These are phyloP conservation scores for Strigomonas culicis DNA, from an alignment of 208 protist species.

Conservation along the genomic window DNA sequence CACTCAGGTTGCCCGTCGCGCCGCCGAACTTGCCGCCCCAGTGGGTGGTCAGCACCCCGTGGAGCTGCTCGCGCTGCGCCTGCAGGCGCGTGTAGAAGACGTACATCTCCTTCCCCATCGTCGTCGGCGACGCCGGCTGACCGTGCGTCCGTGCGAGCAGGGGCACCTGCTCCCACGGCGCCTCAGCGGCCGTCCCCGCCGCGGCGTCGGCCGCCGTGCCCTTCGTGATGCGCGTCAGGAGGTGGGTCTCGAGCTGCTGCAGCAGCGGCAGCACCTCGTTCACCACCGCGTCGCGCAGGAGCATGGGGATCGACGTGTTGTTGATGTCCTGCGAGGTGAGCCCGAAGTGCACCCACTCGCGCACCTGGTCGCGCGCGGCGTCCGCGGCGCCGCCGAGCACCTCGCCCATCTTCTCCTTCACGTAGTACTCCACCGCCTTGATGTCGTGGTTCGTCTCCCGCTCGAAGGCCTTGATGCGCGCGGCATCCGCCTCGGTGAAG, in stretches of 20 bases:
- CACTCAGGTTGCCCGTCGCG: constrained; percentile 94
- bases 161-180: constrained; percentile 33
- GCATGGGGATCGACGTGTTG: constrained; percentile 94
- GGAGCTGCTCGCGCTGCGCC: constrained; percentile 58
- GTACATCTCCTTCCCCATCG: constrained; percentile 90
- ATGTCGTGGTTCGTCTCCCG: constrained; percentile 96
- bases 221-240: constrained; percentile 41
- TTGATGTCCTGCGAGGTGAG: constrained; percentile 97
- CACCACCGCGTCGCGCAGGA: constrained; percentile 84
- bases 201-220: too few species aligned
- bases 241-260: constrained; percentile 38
- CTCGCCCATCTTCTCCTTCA: constrained; percentile 88
- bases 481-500: constrained; percentile 78
- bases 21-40: constrained; percentile 92
- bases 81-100: constrained; percentile 91
- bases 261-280: constrained; percentile 72
- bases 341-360: constrained; percentile 97
- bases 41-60: constrained; percentile 34
- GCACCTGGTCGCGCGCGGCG: constrained; percentile 22
- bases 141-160: constrained; percentile 95
- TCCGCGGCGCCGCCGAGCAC: constrained; percentile 26
- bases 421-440: constrained; percentile 96
- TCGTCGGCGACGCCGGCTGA: constrained; percentile 94
- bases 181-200: not conserved
- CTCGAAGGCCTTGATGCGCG: constrained; percentile 92